Evolutionary conservation across 2,329 filamentous ascomycete species (phyloP).

Genomic region (Hypoxylon sp.): DNA sequence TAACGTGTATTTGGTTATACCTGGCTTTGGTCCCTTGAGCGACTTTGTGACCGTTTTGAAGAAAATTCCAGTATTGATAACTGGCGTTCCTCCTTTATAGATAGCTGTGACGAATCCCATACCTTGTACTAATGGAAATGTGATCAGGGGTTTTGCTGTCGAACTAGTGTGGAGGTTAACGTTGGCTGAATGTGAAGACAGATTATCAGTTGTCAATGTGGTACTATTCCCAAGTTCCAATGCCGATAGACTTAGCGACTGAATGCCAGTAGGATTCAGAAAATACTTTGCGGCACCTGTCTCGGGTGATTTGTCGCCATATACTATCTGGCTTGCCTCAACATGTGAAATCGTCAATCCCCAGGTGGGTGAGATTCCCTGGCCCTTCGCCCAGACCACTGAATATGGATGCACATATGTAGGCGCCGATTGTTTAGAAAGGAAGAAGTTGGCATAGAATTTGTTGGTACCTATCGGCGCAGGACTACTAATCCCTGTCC

Average conservation of each 20-base stretch:
- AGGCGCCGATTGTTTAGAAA: conserved; percentile 78
- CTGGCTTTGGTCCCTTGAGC: conserved; percentile 69
- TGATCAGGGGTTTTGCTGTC: conserved; percentile 73
- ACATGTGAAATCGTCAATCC: conserved; percentile 84
- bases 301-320: conserved; percentile 70
- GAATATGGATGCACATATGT: conserved; percentile 84
- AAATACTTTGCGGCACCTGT: conserved; percentile 79
- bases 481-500: conserved; percentile 64
- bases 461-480: conserved; percentile 80
- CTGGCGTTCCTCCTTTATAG: conserved; percentile 79
- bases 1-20: conserved; percentile 82
- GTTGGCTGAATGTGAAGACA: conserved; percentile 73
- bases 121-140: conserved; percentile 88
- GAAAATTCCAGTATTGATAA: conserved; percentile 81
- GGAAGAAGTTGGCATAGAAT: conserved; percentile 85
- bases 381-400: conserved; percentile 76
- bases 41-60: conserved; percentile 77
- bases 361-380: conserved; percentile 75
- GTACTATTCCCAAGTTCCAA: conserved; percentile 77
- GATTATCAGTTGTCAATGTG: conserved; percentile 66
- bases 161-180: conserved; percentile 74
- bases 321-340: conserved; percentile 76
- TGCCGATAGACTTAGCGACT: conserved; percentile 85
- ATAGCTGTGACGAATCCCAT: conserved; percentile 88
- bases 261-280: conserved; percentile 84